Percentiles rank a stretch among this genome's conserved stretches.
Evolutionary conservation across 495 filamentous ascomycete species (phyloP).

Genomic region (Podospora conica): DNA sequence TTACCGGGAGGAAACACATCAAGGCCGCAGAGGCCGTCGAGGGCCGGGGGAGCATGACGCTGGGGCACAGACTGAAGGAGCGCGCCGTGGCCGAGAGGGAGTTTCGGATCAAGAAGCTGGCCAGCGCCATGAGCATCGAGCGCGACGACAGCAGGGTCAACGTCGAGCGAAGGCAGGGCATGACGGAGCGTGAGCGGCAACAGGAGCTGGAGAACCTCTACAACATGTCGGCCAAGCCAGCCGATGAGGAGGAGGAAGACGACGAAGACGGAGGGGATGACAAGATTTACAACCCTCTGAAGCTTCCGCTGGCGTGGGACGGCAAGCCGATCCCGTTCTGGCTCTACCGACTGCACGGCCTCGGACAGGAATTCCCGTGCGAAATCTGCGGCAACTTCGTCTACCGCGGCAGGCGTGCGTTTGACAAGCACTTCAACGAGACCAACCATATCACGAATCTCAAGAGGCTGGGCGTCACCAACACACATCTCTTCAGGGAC

Average conservation of each 20-base stretch:
- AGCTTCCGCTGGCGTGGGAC: conserved; percentile 93
- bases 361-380: conserved; percentile 91
- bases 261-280: conserved; percentile 61
- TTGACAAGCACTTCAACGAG: conserved; percentile 98
- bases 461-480: conserved; percentile 88
- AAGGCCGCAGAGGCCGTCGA: conserved; percentile 61
- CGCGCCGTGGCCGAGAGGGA: conserved; percentile 86
- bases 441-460: conserved; percentile 85
- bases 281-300: conserved; percentile 92
- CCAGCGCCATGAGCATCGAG: conserved; percentile 68
- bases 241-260: conserved; percentile 38
- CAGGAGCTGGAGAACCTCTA: conserved; percentile 86
- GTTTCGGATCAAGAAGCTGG: conserved; percentile 69
- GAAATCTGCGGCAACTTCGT: conserved; percentile 97
- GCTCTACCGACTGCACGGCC: conserved; percentile 94
- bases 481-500: conserved; percentile 86
- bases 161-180: conserved; percentile 87
- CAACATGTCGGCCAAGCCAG: conserved; percentile 41
- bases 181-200: conserved; percentile 91
- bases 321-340: conserved; percentile 98
- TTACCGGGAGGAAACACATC: conserved; percentile 87
- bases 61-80: conserved; percentile 66
- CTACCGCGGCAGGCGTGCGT: conserved; percentile 91
- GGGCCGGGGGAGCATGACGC: conserved; percentile 26
- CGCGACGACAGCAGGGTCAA: conserved; percentile 83